phyloP scores from a whole-genome alignment of 2,329 filamentous ascomycete genomes.

The Nemania bipapillata region DNA sequence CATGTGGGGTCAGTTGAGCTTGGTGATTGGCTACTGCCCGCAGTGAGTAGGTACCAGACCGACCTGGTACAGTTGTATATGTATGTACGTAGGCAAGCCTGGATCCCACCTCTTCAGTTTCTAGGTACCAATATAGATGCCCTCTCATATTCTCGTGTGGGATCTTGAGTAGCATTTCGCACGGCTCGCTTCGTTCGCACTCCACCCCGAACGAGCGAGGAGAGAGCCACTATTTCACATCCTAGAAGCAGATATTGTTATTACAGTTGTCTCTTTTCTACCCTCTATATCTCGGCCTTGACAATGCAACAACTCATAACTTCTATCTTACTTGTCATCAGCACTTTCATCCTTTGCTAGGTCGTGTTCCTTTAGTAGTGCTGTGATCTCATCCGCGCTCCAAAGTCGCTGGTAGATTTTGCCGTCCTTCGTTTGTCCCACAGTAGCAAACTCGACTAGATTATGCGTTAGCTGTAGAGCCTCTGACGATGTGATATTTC shows the following conservation, averaged over 20 bases:
- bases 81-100: not conserved
- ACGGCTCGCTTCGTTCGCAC: too few relatives aligned
- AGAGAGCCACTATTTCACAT: not conserved
- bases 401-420: slow-evolving; percentile 98
- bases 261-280: slow-evolving; percentile 41
- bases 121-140: too few relatives aligned
- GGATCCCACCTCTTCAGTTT: too few relatives aligned
- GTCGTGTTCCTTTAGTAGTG: slow-evolving; percentile 92
- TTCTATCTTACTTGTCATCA: slow-evolving; percentile 68
- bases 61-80: not conserved
- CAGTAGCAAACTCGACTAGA: slow-evolving; percentile 95
- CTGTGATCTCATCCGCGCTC: slow-evolving; percentile 95
- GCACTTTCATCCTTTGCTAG: slow-evolving; percentile 85
- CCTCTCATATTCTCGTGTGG: too few relatives aligned
- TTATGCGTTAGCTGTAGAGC: slow-evolving; percentile 32
- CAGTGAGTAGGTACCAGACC: too few relatives aligned
- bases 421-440: slow-evolving; percentile 92
- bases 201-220: not conserved
- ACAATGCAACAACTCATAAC: slow-evolving; percentile 19
- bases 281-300: slow-evolving; percentile 32
- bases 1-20: slow-evolving; percentile 30
- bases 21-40: slow-evolving; percentile 21
- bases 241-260: slow-evolving; percentile 33
- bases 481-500: not conserved
- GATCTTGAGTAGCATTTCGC: too few relatives aligned